phyloP scores from a whole-genome alignment of 2,329 filamentous ascomycete genomes.

The Paracorniculantispora psalliotae region DNA sequence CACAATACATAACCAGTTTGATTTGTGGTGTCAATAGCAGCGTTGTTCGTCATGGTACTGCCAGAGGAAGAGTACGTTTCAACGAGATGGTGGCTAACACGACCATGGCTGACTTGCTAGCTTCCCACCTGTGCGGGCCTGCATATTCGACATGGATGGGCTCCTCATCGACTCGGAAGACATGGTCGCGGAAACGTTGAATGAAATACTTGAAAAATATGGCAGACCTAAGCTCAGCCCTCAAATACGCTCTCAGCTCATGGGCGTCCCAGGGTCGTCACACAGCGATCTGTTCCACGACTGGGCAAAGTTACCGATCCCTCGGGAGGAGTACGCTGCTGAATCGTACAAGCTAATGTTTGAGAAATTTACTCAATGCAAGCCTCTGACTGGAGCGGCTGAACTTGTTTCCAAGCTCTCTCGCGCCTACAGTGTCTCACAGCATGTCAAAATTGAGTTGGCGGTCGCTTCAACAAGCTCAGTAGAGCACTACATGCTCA shows the following conservation, averaged over 20 bases:
- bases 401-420: conserved; percentile 46
- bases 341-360: conserved; percentile 26
- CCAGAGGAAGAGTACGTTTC: no score
- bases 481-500: conserved; percentile 54
- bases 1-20: no score
- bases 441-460: conserved; percentile 41
- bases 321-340: conserved; percentile 37
- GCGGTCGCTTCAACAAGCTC: conserved; percentile 64
- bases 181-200: conserved; percentile 59
- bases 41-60: no score
- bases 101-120: no score
- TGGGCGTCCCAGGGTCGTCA: conserved; percentile 53
- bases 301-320: conserved; percentile 63
- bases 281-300: conserved; percentile 55
- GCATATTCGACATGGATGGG: conserved; percentile 72
- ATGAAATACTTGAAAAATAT: conserved; percentile 57
- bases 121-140: conserved; percentile 36
- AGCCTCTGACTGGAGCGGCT: conserved; percentile 59
- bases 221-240: conserved; percentile 56
- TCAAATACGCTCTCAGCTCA: conserved; percentile 64
- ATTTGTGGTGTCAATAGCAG: no score
- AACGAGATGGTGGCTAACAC: neutral
- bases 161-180: conserved; percentile 69
- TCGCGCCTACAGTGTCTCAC: conserved; percentile 18
- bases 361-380: conserved; percentile 32